A percentile compares a stretch with the other conserved stretches of the same genome.
Conservation (phyloP, 2,329 filamentous ascomycete genomes). For the Penicillium sp. region DNA sequence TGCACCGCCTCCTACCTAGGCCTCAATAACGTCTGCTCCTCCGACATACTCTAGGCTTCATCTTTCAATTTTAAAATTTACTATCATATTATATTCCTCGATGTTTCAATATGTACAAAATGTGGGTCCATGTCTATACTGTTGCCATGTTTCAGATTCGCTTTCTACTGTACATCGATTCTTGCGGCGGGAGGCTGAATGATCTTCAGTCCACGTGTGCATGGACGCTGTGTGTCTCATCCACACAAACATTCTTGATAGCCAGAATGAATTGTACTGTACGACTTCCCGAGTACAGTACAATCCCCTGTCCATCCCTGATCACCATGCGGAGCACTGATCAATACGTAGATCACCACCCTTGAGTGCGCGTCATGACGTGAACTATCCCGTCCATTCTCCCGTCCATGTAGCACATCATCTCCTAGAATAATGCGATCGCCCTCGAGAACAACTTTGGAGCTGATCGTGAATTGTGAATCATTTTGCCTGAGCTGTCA, state of each 20-base stretch:
- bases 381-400: conserved; percentile 3
- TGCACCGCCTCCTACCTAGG: conserved; percentile 29
- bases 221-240: background rate
- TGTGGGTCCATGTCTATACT: background rate
- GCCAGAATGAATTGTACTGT: background rate
- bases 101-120: background rate
- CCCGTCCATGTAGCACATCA: conserved; percentile 2
- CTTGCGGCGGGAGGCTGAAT: background rate
- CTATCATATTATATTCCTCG: background rate
- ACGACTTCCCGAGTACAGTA: background rate
- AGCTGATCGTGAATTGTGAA: background rate
- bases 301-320: conserved; percentile 10
- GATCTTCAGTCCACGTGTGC: conserved; percentile 7
- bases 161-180: background rate
- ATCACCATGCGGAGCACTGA: conserved; percentile 16
- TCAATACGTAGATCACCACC: conserved; percentile 12
- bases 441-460: background rate
- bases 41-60: background rate
- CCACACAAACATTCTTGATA: background rate
- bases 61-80: background rate
- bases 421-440: background rate
- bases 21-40: background rate
- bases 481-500: background rate
- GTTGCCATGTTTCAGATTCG: conserved; percentile 7
- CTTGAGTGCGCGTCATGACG: conserved; percentile 13